A percentile compares a stretch with the other conserved stretches of the same genome.
phyloP scores from a whole-genome alignment of 208 protist species.

The Wallacemonas sp. region DNA sequence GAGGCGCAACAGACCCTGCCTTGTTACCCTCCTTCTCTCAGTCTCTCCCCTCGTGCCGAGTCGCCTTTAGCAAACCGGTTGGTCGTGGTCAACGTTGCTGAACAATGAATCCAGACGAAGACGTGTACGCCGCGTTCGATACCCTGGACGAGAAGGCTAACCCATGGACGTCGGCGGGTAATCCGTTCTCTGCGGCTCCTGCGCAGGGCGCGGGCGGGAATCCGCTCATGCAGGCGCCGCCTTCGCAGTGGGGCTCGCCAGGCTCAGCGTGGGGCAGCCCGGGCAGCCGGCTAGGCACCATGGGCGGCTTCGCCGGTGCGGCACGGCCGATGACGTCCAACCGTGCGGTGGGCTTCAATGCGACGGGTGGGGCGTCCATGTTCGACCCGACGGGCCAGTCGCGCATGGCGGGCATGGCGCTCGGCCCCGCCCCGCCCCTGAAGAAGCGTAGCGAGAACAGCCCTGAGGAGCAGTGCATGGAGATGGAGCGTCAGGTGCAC shows the following conservation, averaged over 20 bases:
- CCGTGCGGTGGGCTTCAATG: slow-evolving; percentile 88
- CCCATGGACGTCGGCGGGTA: slow-evolving; percentile 35
- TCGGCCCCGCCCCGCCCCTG: slow-evolving; percentile 87
- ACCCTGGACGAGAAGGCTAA: slow-evolving; percentile 36
- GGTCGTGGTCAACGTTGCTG: no score
- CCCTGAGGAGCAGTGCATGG: slow-evolving; percentile 89
- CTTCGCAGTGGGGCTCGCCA: slow-evolving; percentile 73
- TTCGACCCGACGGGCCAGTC: slow-evolving; percentile 86
- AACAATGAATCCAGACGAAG: slow-evolving; percentile 44
- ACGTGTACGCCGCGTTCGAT: slow-evolving; percentile 80
- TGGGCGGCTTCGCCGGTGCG: slow-evolving; percentile 47
- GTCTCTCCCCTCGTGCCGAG: no score
- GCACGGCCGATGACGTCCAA: slow-evolving; percentile 93
- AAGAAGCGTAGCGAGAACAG: slow-evolving; percentile 91
- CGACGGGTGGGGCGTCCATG: slow-evolving; percentile 31
- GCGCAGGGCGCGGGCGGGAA: slow-evolving; percentile 37
- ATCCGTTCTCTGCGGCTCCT: slow-evolving; percentile 32
- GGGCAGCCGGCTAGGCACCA: slow-evolving; percentile 59
- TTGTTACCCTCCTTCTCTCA: no score
- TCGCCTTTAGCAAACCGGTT: no score
- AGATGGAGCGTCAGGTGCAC: slow-evolving; percentile 95
- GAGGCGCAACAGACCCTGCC: no score
- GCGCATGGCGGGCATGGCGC: slow-evolving; percentile 50
- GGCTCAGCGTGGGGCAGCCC: slow-evolving; percentile 71
- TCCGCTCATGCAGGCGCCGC: slow-evolving; percentile 74